A percentile compares a stretch with the other conserved stretches of the same genome.
Evolutionary conservation across 1,284 basidiomycete species (phyloP).

Genomic region (Mycena sp.): DNA sequence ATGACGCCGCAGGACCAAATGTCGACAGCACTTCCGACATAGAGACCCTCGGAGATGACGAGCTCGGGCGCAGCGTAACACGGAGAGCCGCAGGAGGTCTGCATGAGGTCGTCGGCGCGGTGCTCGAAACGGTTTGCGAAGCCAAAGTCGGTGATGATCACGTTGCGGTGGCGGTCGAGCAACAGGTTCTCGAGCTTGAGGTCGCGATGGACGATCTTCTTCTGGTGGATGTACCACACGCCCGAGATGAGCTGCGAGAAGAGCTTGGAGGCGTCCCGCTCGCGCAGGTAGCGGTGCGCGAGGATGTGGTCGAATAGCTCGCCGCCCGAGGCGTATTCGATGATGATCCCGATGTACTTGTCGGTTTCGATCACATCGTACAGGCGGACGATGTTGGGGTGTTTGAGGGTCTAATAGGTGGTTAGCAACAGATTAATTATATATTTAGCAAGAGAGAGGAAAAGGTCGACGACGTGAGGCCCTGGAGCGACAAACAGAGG

Average conservation of each 20-base stretch:
- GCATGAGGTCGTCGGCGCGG: slow-evolving; percentile 94
- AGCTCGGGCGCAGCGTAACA: slow-evolving; percentile 99
- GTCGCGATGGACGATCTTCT: slow-evolving; percentile 99
- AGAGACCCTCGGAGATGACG: slow-evolving; percentile 98
- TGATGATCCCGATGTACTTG: slow-evolving; percentile 99
- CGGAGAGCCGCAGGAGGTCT: slow-evolving; percentile 96
- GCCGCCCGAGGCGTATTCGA: slow-evolving; percentile 98
- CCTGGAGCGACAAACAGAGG: too few relatives aligned
- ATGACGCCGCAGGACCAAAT: slow-evolving; percentile 99
- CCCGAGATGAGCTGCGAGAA: slow-evolving; percentile 99
- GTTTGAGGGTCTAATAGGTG: slow-evolving; percentile 95
- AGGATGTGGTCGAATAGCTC: slow-evolving; percentile 99
- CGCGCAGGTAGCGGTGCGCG: slow-evolving; percentile 96
- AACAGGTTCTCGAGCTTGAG: slow-evolving; percentile 99
- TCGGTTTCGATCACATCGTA: slow-evolving; percentile 99
- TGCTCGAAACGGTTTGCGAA: slow-evolving; percentile 98
- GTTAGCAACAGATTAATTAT: too few relatives aligned
- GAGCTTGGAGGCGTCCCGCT: slow-evolving; percentile 94
- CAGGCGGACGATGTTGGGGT: slow-evolving; percentile 97
- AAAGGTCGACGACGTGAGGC: too few relatives aligned
- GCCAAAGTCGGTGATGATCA: slow-evolving; percentile 99
- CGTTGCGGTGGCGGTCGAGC: slow-evolving; percentile 96
- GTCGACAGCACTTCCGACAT: slow-evolving; percentile 98
- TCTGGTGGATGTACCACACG: slow-evolving; percentile 80
- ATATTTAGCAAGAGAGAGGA: too few relatives aligned